Conservation (phyloP, 768 basidiomycete species). For the Mycena haematopus region DNA sequence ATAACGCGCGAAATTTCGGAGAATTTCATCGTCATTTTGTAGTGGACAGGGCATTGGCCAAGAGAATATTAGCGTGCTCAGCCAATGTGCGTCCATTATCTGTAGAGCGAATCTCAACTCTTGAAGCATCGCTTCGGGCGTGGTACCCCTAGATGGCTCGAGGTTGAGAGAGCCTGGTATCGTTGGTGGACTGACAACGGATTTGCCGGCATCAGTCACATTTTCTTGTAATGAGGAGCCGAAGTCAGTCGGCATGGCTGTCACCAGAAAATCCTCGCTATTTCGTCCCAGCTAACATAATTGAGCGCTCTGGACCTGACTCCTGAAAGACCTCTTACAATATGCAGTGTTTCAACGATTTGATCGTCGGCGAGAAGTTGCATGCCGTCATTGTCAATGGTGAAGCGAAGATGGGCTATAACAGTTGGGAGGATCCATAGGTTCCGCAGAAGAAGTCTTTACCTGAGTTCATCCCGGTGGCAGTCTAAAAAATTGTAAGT, state of each 20-base stretch:
- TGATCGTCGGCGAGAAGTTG: neutral
- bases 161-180: neutral
- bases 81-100: slow-evolving; percentile 11
- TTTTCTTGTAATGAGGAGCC: neutral
- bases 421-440: too few relatives aligned
- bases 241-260: neutral
- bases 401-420: slow-evolving; percentile 10
- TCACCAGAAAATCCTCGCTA: neutral
- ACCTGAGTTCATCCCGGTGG: slow-evolving; percentile 3
- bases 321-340: neutral
- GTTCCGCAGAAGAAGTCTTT: neutral
- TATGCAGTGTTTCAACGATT: slow-evolving; percentile 15
- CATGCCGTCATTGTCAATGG: slow-evolving; percentile 1
- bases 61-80: slow-evolving; percentile 5
- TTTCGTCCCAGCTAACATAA: neutral
- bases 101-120: neutral
- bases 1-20: slow-evolving; percentile 12
- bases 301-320: neutral
- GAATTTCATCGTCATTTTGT: slow-evolving; percentile 13
- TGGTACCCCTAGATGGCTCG: neutral
- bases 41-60: slow-evolving; percentile 1
- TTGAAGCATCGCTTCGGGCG: slow-evolving; percentile 4
- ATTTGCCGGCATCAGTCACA: too few relatives aligned
- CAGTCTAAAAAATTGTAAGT: neutral
- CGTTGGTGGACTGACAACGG: neutral